Evolutionary conservation across 2,329 filamentous ascomycete genomes (phyloP).

Genomic region (Exutisphaerella laricina): DNA sequence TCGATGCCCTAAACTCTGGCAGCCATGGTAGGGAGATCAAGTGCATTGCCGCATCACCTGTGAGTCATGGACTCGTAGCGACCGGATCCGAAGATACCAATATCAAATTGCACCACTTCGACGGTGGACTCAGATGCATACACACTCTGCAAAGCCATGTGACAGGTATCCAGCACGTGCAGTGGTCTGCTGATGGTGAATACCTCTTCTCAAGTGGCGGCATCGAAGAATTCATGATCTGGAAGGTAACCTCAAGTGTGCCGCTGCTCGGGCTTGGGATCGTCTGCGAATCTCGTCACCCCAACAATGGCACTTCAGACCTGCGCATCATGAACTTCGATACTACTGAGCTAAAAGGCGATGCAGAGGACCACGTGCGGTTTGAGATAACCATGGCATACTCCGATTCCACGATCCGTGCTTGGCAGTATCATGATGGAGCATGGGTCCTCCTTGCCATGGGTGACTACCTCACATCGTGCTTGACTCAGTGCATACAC

Average conservation of each 20-base stretch:
- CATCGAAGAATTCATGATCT: conserved; percentile 83
- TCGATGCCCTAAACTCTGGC: conserved; percentile 55
- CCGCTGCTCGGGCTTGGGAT: conserved; percentile 49
- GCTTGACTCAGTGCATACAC: conserved; percentile 59
- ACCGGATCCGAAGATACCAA: conserved; percentile 67
- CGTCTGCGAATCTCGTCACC: conserved; percentile 48
- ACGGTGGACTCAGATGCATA: conserved; percentile 44
- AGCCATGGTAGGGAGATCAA: conserved; percentile 86
- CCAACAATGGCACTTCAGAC: conserved; percentile 54
- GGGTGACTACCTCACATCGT: conserved; percentile 49
- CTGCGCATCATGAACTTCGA: conserved; percentile 79
- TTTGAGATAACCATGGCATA: conserved; percentile 67
- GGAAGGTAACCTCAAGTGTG: conserved; percentile 56
- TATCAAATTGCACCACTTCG: conserved; percentile 64
- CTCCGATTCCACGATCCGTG: conserved; percentile 75
- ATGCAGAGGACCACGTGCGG: conserved; percentile 11
- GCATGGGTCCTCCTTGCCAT: conserved; percentile 34
- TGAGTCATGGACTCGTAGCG: conserved; percentile 46
- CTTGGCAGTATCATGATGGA: conserved; percentile 29
- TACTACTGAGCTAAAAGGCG: conserved; percentile 34
- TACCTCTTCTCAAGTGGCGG: conserved; percentile 83
- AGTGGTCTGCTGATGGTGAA: conserved; percentile 61
- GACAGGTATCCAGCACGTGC: conserved; percentile 74
- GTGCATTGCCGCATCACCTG: conserved; percentile 46
- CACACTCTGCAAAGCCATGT: conserved; percentile 70